Percentiles rank a stretch among this genome's conserved stretches.
Conservation (phyloP, 176 grass and related monocot genomes). For the Neostapfia colusana region DNA sequence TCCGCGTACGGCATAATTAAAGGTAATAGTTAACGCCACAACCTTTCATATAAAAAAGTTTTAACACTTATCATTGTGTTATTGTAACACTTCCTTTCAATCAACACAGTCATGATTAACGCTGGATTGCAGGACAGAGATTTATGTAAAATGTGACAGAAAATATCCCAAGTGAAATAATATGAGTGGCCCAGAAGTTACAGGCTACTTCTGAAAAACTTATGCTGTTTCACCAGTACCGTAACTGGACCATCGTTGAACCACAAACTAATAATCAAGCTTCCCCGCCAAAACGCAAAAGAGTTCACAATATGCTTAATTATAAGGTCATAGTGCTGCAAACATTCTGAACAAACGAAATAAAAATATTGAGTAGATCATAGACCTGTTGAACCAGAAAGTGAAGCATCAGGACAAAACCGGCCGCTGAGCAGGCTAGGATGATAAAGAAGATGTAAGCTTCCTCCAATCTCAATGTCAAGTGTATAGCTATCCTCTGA, state of each 20-base stretch:
- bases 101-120: constrained; percentile 14
- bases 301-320: not conserved
- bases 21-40: constrained; percentile 10
- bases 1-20: not conserved
- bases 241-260: constrained; percentile 18
- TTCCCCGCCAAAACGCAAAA: not conserved
- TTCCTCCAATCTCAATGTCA: constrained; percentile 69
- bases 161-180: constrained; percentile 27
- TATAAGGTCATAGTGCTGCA: not conserved
- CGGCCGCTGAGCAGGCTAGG: constrained; percentile 72
- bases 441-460: constrained; percentile 87
- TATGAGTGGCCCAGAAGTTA: not conserved
- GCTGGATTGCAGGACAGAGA: constrained; percentile 9
- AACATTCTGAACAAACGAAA: constrained; percentile 2
- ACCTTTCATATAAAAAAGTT: not conserved
- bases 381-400: constrained; percentile 84
- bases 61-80: not conserved
- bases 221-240: constrained; percentile 4
- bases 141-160: constrained; percentile 6
- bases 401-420: constrained; percentile 90
- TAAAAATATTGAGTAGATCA: constrained; percentile 17
- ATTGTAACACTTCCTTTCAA: constrained; percentile 23
- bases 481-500: constrained; percentile 66
- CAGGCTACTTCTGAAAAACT: constrained; percentile 2
- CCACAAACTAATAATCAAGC: constrained; percentile 37